Conservation (phyloP, 2,329 filamentous ascomycete species). For the Dichotomopilus funicola region DNA sequence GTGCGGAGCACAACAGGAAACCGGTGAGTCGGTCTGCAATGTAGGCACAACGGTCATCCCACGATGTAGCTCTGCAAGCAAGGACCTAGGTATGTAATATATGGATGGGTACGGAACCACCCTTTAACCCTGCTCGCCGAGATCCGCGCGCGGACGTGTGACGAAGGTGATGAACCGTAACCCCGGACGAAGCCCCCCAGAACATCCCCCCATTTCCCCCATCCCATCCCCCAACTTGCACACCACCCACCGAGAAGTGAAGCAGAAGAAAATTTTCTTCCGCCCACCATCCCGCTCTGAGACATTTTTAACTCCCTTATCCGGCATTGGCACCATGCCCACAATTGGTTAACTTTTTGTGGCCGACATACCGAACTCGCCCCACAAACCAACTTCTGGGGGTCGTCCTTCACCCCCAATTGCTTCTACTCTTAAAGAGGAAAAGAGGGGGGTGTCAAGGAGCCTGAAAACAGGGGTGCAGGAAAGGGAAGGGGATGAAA, state of each 20-base stretch:
- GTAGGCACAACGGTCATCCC: not conserved
- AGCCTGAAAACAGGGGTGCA: no score
- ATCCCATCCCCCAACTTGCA: not conserved
- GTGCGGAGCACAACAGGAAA: not conserved
- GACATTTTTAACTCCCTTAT: constrained; percentile 19
- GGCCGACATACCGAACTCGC: not conserved
- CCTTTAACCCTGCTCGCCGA: not conserved
- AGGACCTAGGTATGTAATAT: not conserved
- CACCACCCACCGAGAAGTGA: constrained; percentile 1
- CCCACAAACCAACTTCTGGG: constrained; percentile 5
- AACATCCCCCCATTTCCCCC: not conserved
- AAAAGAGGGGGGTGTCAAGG: constrained; percentile 6
- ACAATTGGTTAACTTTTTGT: constrained; percentile 16
- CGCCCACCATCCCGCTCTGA: constrained; percentile 11
- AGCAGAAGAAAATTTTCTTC: not conserved
- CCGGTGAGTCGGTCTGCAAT: constrained; percentile 14
- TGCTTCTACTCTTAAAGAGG: not conserved
- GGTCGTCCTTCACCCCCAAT: not conserved
- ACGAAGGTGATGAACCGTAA: not conserved
- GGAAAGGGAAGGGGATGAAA: constrained; percentile 1
- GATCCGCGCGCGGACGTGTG: not conserved
- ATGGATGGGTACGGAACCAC: constrained; percentile 3
- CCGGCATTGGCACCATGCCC: constrained; percentile 14
- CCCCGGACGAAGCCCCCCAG: not conserved
- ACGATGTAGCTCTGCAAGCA: not conserved